These are phyloP conservation scores for Phytophthora capsici DNA, from an alignment of 352 stramenopile species.

Conservation along the genomic window DNA sequence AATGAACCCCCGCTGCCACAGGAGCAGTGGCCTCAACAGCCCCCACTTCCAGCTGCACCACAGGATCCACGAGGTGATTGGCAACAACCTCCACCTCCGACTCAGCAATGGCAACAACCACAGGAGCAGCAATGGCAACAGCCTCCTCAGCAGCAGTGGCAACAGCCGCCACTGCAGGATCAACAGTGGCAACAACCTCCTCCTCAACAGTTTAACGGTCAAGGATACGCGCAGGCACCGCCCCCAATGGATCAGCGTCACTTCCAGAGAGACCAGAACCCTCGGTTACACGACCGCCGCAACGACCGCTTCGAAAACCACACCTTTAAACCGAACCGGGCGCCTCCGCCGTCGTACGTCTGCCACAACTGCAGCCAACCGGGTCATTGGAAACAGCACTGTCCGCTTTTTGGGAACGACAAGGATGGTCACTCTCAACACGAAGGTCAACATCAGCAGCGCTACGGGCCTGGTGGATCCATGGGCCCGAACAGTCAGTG, in stretches of 20 bases:
- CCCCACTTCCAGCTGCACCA: neutral
- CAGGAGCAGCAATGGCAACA: constrained; percentile 23
- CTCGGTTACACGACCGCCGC: constrained; percentile 30
- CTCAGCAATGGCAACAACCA: constrained; percentile 22
- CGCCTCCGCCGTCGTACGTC: constrained; percentile 66
- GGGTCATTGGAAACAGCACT: constrained; percentile 86
- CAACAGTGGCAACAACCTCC: constrained; percentile 25
- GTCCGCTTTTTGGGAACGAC: constrained; percentile 45
- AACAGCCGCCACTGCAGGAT: constrained; percentile 18
- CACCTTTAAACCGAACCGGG: constrained; percentile 35
- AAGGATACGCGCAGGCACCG: constrained; percentile 17
- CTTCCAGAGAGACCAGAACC: constrained; percentile 34
- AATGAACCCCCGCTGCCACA: constrained; percentile 19
- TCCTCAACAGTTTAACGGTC: constrained; percentile 17
- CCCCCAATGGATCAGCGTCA: constrained; percentile 18
- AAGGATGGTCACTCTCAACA: constrained; percentile 17
- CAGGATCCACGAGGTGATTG: constrained; percentile 18
- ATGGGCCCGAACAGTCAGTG: constrained; percentile 14
- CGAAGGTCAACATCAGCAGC: constrained; percentile 14
- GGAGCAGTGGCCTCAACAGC: constrained; percentile 18
- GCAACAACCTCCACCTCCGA: constrained; percentile 4
- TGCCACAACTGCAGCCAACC: constrained; percentile 81
- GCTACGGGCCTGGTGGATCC: constrained; percentile 4
- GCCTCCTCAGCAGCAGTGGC: constrained; percentile 17
- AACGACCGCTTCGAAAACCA: constrained; percentile 29